Evolutionary conservation across 2,329 filamentous ascomycete species (phyloP), one percentile per base, ranked within the genome.

Genomic region (Paraphaeosphaeria minitans): DNA sequence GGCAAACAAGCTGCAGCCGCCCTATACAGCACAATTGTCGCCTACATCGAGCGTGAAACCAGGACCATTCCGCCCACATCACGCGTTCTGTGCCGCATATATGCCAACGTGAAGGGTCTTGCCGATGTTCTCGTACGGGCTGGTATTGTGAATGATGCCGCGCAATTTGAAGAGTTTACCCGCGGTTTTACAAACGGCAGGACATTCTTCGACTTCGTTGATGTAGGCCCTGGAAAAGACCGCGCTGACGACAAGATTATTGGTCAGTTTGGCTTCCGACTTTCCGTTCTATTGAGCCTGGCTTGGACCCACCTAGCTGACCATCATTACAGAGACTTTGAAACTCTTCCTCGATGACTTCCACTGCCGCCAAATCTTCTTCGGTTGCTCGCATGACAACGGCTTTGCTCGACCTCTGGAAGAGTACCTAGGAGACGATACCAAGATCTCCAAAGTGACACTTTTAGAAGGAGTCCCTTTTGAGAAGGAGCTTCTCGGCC

Each of bases 331-430:
- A 85, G 84, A 84, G 63, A 77, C 77, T 27, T 83, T 88, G 72
- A 83, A 83, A 64, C 71, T 85, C 49, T 80, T 83, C 70, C 75
- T 86, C 52, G 78, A 83, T 71, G 83, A 87, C 65, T 83, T 81
- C 61, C 85, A 86, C 64, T 88, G 86, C 67, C 84, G 84, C 54
- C 84, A 86, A 56, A 81, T 88, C 53, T 77, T 87, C 50, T 78
- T 88, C 37, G 86, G 85, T 9, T 86, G 85, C 70, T 84, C 83
- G 14, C 82, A 84, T 58, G 83, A 85, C 72, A 81, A 81, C 56
- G 79, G 82, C 22, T 87, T 86, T 69, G 80, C 81, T 24, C 77
- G 78, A 12, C 74, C 83, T 37, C 75, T 88, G 12, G 81, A 85
- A 66, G 78, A 83, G 35, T 79, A 80, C 52, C 69, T 79, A 49